These are phyloP conservation scores for Tulasnella sp. DNA, from an alignment of 768 basidiomycete genomes.

Conservation along the genomic window DNA sequence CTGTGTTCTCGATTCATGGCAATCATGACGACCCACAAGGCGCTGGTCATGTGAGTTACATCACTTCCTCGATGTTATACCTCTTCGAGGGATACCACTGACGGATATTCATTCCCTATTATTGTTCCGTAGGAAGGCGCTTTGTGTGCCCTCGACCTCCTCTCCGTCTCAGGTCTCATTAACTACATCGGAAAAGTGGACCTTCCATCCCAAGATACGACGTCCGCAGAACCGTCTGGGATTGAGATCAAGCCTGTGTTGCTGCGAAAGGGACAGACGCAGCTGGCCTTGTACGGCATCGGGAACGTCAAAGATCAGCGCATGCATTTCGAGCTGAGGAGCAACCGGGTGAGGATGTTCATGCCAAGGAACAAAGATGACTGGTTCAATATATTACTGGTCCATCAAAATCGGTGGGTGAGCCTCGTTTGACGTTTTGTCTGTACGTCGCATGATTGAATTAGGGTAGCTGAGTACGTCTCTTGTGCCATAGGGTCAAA, in stretches of 20 bases:
- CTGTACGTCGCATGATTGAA: too few species aligned
- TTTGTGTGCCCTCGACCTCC: slow-evolving; percentile 85
- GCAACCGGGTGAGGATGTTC: slow-evolving; percentile 91
- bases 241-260: slow-evolving; percentile 86
- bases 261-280: slow-evolving; percentile 73
- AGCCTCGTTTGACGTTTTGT: too few species aligned
- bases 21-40: slow-evolving; percentile 99
- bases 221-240: slow-evolving; percentile 31
- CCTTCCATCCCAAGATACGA: slow-evolving; percentile 33
- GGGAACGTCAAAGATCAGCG: slow-evolving; percentile 94
- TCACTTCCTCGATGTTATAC: not conserved
- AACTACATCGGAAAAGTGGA: slow-evolving; percentile 99
- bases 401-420: slow-evolving; percentile 98
- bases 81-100: not conserved
- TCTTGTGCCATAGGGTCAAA: slow-evolving; percentile 69
- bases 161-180: slow-evolving; percentile 85
- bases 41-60: slow-evolving; percentile 73
- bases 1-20: slow-evolving; percentile 97
- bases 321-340: slow-evolving; percentile 92
- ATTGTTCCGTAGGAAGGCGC: slow-evolving; percentile 81
- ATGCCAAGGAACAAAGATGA: slow-evolving; percentile 83
- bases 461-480: too few species aligned
- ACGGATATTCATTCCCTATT: not conserved
- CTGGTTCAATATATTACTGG: slow-evolving; percentile 89
- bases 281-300: slow-evolving; percentile 87